These are phyloP conservation scores for Hypsizygus marmoreus DNA, from an alignment of 768 basidiomycete species.

Conservation along the genomic window DNA sequence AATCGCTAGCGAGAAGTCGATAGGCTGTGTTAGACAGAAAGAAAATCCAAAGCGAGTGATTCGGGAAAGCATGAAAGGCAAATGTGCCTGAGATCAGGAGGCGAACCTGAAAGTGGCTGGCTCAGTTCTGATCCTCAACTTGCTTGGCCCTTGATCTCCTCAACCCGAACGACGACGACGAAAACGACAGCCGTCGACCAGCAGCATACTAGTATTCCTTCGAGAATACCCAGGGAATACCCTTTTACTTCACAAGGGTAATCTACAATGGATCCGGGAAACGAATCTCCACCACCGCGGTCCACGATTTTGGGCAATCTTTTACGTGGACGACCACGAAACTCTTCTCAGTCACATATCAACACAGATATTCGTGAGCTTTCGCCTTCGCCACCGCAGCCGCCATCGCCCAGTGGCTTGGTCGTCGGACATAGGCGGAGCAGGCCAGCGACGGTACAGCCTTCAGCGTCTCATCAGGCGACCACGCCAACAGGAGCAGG, in stretches of 20 bases:
- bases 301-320: slow-evolving; percentile 74
- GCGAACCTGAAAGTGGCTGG: slow-evolving; percentile 16
- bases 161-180: slow-evolving; percentile 10
- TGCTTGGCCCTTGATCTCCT: slow-evolving; percentile 6
- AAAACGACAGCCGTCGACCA: slow-evolving; percentile 3
- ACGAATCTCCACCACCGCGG: slow-evolving; percentile 47
- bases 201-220: not conserved
- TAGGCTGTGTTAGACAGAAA: too few species aligned
- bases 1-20: too few species aligned
- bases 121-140: slow-evolving; percentile 10
- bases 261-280: slow-evolving; percentile 32
- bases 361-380: slow-evolving; percentile 37
- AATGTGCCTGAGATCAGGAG: too few species aligned
- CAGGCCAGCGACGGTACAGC: slow-evolving; percentile 39
- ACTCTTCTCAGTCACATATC: slow-evolving; percentile 63
- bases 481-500: slow-evolving; percentile 28
- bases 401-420: slow-evolving; percentile 33
- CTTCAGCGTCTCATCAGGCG: slow-evolving; percentile 31
- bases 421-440: slow-evolving; percentile 21
- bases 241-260: not conserved
- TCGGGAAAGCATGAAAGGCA: too few species aligned
- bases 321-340: slow-evolving; percentile 69
- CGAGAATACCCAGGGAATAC: not conserved
- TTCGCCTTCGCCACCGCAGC: slow-evolving; percentile 44
- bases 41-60: too few species aligned